phyloP scores from a whole-genome alignment of 2,329 filamentous ascomycete genomes.

The Phaeosphaeria sp. region DNA sequence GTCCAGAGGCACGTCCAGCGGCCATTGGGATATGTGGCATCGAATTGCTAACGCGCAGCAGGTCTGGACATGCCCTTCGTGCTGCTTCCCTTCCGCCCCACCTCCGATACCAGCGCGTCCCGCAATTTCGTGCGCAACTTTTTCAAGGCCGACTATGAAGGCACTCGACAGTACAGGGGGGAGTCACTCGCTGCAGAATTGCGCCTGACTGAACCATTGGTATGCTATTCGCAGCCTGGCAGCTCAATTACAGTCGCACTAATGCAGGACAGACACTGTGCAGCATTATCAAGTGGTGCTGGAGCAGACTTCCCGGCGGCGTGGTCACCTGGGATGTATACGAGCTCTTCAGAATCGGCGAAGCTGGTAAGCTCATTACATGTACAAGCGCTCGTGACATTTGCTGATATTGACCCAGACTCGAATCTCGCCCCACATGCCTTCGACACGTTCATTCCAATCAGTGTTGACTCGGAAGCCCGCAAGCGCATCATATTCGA shows the following conservation, averaged over 20 bases:
- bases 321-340: slow-evolving; percentile 98
- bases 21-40: not conserved
- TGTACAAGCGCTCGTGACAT: not conserved
- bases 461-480: slow-evolving; percentile 87
- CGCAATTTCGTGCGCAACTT: slow-evolving; percentile 93
- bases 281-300: slow-evolving; percentile 97
- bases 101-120: slow-evolving; percentile 88
- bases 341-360: slow-evolving; percentile 92
- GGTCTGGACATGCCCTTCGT: slow-evolving; percentile 91
- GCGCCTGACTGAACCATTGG: slow-evolving; percentile 92
- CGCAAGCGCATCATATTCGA: slow-evolving; percentile 90
- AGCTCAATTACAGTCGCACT: slow-evolving; percentile 15
- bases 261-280: slow-evolving; percentile 74
- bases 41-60: slow-evolving; percentile 50
- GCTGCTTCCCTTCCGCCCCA: slow-evolving; percentile 90
- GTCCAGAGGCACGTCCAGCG: slow-evolving; percentile 74
- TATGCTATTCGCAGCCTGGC: slow-evolving; percentile 53
- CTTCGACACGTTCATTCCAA: slow-evolving; percentile 94
- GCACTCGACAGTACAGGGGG: slow-evolving; percentile 65
- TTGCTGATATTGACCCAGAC: slow-evolving; percentile 62
- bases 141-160: slow-evolving; percentile 74
- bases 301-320: slow-evolving; percentile 88
- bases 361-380: slow-evolving; percentile 70
- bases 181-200: slow-evolving; percentile 82
- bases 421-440: slow-evolving; percentile 90